Conservation (phyloP, 129 eudicot genomes). For the Apium graveolens region DNA sequence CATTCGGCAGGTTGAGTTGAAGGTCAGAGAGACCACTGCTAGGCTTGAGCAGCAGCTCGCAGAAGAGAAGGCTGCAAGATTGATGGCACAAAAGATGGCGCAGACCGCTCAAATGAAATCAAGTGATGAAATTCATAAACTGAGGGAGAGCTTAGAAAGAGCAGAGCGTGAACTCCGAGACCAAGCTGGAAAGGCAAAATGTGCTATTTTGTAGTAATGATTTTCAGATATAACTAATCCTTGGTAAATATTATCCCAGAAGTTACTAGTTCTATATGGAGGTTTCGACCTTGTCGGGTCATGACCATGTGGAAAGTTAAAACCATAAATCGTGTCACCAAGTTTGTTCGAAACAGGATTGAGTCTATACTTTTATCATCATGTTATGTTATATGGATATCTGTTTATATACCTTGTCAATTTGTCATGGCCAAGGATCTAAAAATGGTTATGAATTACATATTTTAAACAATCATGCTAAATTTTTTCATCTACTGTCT, state of each 20-base stretch:
- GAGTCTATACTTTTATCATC: too few relatives aligned
- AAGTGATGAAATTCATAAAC: not conserved
- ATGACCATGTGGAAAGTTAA: not conserved
- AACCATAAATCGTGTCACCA: not conserved
- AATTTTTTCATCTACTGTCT: too few relatives aligned
- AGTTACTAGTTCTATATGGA: not conserved
- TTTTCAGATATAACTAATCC: not conserved
- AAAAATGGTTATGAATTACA: not conserved
- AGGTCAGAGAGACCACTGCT: slow-evolving; percentile 1
- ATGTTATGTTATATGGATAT: not conserved
- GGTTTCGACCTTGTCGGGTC: not conserved
- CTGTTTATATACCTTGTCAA: not conserved
- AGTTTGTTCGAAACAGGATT: not conserved
- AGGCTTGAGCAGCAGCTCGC: slow-evolving; percentile 4
- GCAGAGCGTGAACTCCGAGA: slow-evolving; percentile 2
- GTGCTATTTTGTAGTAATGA: not conserved
- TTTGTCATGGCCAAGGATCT: not conserved
- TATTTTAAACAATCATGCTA: too few relatives aligned
- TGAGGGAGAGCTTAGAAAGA: not conserved
- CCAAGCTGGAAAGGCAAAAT: not conserved
- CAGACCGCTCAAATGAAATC: not conserved
- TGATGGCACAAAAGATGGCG: not conserved
- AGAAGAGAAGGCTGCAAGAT: not conserved
- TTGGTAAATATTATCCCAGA: not conserved
- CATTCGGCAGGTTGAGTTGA: not conserved